Evolutionary conservation across 352 stramenopile species (phyloP), one percentile per base, ranked within the genome.

Genomic region (Phytophthora kernoviae): DNA sequence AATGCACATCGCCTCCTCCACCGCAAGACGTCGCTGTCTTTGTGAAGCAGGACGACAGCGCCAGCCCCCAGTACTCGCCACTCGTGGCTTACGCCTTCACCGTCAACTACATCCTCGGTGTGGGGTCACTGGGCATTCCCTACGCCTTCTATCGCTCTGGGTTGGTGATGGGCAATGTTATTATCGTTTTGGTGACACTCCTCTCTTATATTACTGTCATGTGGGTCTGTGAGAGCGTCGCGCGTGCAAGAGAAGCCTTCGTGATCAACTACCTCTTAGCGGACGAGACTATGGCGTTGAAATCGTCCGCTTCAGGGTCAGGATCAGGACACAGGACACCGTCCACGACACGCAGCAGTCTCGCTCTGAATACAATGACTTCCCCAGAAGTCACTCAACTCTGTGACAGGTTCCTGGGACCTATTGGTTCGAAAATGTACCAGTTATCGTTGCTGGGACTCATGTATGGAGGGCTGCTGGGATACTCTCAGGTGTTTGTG

Each of bases 81-180:
- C 47, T 88, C 10, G 82, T 94, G 21, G 79, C 90, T 26, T 96
- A 96, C 63, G 84, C 81, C 33, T 95, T 97, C 64, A 96, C 90
- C 7, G 90, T 97, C 45, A 97, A 97, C 69, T 97, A 97, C 71
- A 96, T 97, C 58, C 71, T 97, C 12, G 90, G 90, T 37, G 90
- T 97, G 10, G 88, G 90, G n/a, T 96, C 87, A 20, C 68, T 97
- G 14, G 88, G 88, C 36, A 92, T 97, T 36, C 88, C 90, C 2
- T 96, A 89, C 65, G 87, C 87, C 2, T 95, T 96, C 65, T 92
- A 85, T 49, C 78, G 84, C 40, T 75, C 85, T 1, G 90, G 90
- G 0, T 54, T 96, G 10, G 21, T 95, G 4, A 77, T 96, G 49
- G 83, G 81, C 46, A 90, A 85, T 46, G 60, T 73, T 49, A 81